Percentiles rank a stretch among this genome's conserved stretches.
Conservation (phyloP, 2,329 filamentous ascomycete species). For the Fusarium oxysporum region DNA sequence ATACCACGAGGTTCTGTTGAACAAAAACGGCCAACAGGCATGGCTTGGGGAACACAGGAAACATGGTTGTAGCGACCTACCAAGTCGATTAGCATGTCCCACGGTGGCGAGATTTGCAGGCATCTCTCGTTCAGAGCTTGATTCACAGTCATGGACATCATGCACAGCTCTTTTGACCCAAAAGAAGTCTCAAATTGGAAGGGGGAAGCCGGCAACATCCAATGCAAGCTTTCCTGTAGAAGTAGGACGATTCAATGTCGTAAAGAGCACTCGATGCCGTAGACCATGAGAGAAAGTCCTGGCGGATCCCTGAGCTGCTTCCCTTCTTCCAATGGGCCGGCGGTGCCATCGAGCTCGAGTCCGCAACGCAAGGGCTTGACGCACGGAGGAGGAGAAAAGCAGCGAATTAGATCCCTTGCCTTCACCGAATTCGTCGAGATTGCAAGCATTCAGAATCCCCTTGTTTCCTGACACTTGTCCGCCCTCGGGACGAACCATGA, state of each 20-base stretch:
- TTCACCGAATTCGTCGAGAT: slow-evolving; percentile 52
- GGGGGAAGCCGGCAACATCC: slow-evolving; percentile 8
- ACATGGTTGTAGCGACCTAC: neutral
- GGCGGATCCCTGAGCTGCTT: slow-evolving; percentile 27
- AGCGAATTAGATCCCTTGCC: slow-evolving; percentile 50
- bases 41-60: slow-evolving; percentile 4
- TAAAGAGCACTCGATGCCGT: slow-evolving; percentile 21
- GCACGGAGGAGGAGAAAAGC: slow-evolving; percentile 36
- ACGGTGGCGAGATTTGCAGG: slow-evolving; percentile 27
- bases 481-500: slow-evolving; percentile 53
- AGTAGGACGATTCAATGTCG: slow-evolving; percentile 20
- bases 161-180: slow-evolving; percentile 6
- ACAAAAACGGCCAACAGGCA: slow-evolving; percentile 24
- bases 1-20: slow-evolving; percentile 16
- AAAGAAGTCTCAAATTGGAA: slow-evolving; percentile 1
- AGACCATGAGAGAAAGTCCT: slow-evolving; percentile 16
- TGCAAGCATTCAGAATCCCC: slow-evolving; percentile 48
- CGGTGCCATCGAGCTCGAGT: slow-evolving; percentile 27
- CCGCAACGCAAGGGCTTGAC: slow-evolving; percentile 27
- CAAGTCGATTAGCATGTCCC: neutral
- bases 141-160: slow-evolving; percentile 5
- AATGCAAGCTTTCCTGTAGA: slow-evolving; percentile 14
- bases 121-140: slow-evolving; percentile 5
- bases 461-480: slow-evolving; percentile 53
- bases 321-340: slow-evolving; percentile 22